Conservation (phyloP, 495 filamentous ascomycete species). For the Xylaria bambusicola region DNA sequence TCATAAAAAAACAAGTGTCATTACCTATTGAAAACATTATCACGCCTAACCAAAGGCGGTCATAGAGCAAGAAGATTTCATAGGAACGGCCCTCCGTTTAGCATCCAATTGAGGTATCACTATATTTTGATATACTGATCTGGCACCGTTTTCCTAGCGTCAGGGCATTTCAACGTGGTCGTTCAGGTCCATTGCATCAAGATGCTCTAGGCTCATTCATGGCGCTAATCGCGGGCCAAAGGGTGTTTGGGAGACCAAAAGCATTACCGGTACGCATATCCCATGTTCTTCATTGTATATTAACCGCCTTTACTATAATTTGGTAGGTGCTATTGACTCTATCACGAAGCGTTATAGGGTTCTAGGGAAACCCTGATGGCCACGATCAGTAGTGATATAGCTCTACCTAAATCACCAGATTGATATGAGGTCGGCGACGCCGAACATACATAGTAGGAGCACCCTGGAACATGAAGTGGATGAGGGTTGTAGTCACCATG, state of each 20-base stretch:
- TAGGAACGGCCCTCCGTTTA: too few relatives aligned
- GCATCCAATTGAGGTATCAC: not conserved
- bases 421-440: conserved; percentile 8
- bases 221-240: conserved; percentile 3
- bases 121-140: not conserved
- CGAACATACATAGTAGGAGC: not conserved
- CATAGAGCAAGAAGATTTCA: too few relatives aligned
- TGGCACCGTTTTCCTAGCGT: not conserved
- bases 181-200: not conserved
- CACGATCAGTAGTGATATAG: not conserved
- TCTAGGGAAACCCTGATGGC: not conserved
- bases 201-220: not conserved
- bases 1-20: too few relatives aligned
- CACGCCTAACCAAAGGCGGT: too few relatives aligned
- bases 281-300: not conserved
- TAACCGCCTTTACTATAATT: not conserved
- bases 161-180: not conserved
- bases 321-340: not conserved
- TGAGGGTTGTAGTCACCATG: not conserved
- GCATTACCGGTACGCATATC: too few relatives aligned
- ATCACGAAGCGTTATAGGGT: not conserved
- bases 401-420: not conserved
- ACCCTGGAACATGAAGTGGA: conserved; percentile 4
- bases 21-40: too few relatives aligned
- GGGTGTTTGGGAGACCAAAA: not conserved